These are phyloP conservation scores for Hansenula anomala DNA, from an alignment of 1,139 yeast species.

Conservation along the genomic window DNA sequence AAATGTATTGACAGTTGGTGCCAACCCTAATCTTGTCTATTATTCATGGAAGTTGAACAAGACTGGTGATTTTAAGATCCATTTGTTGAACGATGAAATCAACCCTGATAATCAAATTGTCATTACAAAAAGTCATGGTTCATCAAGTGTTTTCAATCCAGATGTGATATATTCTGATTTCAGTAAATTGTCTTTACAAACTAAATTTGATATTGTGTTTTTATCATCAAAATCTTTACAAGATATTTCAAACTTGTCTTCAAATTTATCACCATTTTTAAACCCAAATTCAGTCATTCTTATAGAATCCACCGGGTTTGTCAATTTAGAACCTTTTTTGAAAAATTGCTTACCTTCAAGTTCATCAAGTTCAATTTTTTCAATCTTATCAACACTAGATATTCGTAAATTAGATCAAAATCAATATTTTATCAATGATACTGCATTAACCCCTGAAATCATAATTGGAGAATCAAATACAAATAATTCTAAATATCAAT, in stretches of 20 bases:
- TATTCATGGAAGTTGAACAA: constrained; percentile 17
- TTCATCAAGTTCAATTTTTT: constrained; percentile 37
- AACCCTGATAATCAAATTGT: constrained; percentile 2
- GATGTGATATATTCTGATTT: constrained; percentile 5
- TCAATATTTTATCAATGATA: constrained; percentile 3
- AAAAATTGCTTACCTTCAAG: constrained; percentile 27
- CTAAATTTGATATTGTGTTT: constrained; percentile 46
- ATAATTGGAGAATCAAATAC: constrained; percentile 19
- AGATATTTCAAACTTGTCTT: constrained; percentile 37
- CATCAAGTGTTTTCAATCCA: constrained; percentile 5
- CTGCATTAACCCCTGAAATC: constrained; percentile 5
- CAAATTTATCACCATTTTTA: constrained; percentile 30
- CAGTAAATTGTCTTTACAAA: constrained; percentile 3
- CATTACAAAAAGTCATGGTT: constrained; percentile 7
- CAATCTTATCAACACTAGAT: constrained; percentile 65
- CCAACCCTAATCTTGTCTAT: constrained; percentile 19
- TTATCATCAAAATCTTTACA: constrained; percentile 42
- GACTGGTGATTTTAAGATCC: constrained; percentile 18
- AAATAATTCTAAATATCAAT: constrained; percentile 11
- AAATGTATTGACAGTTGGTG: constrained; percentile 18
- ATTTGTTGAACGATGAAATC: constrained; percentile 12
- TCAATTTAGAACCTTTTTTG: constrained; percentile 68
- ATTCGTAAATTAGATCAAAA: constrained; percentile 31
- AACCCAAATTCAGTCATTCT: constrained; percentile 44
- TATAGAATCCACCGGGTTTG: constrained; percentile 66